Conservation (phyloP, 768 basidiomycete genomes). For the Lactifluus piperatus region DNA sequence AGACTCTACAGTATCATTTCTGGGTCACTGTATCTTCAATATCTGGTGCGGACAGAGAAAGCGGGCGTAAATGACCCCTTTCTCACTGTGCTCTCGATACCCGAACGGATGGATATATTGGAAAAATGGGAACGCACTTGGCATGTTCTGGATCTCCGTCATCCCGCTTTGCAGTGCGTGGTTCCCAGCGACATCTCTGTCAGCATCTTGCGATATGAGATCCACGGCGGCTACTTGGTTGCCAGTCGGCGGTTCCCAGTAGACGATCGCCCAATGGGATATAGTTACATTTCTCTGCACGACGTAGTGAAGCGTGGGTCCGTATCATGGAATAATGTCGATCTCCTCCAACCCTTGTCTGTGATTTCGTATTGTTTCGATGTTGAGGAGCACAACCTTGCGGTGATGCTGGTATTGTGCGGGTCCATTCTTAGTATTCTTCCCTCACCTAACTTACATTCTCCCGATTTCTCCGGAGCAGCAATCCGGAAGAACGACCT, state of each 20-base stretch:
- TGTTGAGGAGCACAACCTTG: conserved; percentile 10
- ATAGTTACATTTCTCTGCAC: conserved; percentile 7
- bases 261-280: conserved; percentile 15
- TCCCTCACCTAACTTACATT: background rate
- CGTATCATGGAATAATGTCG: conserved; percentile 4
- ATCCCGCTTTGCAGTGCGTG: conserved; percentile 7
- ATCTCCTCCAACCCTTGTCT: conserved; percentile 9
- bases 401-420: conserved; percentile 13
- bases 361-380: conserved; percentile 9
- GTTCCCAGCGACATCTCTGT: conserved; percentile 3
- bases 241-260: conserved; percentile 2
- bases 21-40: conserved; percentile 9
- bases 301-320: background rate
- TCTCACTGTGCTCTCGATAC: conserved; percentile 1
- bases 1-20: conserved; percentile 7
- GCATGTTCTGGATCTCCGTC: conserved; percentile 7
- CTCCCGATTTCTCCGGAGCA: background rate
- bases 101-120: conserved; percentile 7
- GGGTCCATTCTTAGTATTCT: background rate
- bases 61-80: conserved; percentile 13
- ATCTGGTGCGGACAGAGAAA: conserved; percentile 9
- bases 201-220: conserved; percentile 9
- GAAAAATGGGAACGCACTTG: conserved; percentile 12
- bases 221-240: conserved; percentile 12
- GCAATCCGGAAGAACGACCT: conserved; percentile 3